Evolutionary conservation across 768 basidiomycete genomes (phyloP).

Genomic region (Porpolomopsis calyptriformis): DNA sequence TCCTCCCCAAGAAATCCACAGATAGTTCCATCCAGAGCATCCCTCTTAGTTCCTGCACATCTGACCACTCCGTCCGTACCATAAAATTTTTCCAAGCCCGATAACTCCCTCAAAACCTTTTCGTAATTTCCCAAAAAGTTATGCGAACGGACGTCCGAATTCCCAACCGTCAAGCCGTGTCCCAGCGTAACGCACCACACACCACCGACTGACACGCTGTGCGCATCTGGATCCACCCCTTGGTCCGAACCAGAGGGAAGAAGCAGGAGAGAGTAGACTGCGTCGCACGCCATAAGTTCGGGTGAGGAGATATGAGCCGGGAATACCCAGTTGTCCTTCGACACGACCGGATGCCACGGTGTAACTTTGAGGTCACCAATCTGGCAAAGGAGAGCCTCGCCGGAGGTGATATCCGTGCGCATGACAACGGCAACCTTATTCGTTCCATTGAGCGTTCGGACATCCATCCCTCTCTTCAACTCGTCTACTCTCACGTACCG

Average conservation of each 20-base stretch:
- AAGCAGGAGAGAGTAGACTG: constrained; percentile 6
- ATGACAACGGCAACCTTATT: constrained; percentile 4
- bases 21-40: constrained; percentile 1
- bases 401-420: constrained; percentile 3
- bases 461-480: constrained; percentile 4
- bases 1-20: constrained; percentile 7
- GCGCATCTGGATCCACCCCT: constrained; percentile 1
- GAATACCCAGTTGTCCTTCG: constrained; percentile 5
- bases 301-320: constrained; percentile 3
- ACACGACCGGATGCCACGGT: constrained; percentile 8
- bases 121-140: constrained; percentile 6
- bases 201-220: constrained; percentile 3
- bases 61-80: neutral
- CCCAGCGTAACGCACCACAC: constrained; percentile 9
- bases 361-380: constrained; percentile 6
- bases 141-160: constrained; percentile 5
- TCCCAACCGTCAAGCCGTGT: constrained; percentile 5
- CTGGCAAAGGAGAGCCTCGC: neutral
- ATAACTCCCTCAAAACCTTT: neutral
- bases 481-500: constrained; percentile 3
- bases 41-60: constrained; percentile 5
- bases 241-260: neutral
- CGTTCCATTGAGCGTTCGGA: constrained; percentile 3
- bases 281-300: constrained; percentile 2
- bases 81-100: constrained; percentile 3